Evolutionary conservation across 345 rosid genomes (phyloP).

Genomic region (Passiflora organensis): DNA sequence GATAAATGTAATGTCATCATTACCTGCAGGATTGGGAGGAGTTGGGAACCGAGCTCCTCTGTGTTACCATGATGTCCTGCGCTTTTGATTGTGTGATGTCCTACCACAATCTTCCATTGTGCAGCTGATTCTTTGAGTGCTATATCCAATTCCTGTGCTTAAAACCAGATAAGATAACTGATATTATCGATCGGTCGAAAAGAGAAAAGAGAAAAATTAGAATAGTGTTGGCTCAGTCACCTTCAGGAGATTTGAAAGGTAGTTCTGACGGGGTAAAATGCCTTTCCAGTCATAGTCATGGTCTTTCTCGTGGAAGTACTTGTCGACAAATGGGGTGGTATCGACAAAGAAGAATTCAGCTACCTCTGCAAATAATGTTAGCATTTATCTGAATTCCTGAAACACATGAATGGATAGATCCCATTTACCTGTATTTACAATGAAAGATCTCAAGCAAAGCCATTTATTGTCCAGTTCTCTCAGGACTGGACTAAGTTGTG

Average conservation of each 20-base stretch:
- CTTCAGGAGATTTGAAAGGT: constrained; percentile 41
- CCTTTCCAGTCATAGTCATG: constrained; percentile 62
- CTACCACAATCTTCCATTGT: constrained; percentile 73
- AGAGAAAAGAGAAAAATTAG: no score
- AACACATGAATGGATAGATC: background rate
- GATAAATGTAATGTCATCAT: no score
- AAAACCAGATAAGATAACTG: background rate
- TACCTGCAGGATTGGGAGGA: constrained; percentile 68
- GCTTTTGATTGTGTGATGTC: constrained; percentile 72
- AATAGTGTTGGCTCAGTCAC: no score
- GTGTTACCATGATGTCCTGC: constrained; percentile 69
- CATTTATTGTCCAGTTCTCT: constrained; percentile 38
- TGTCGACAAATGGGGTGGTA: constrained; percentile 58
- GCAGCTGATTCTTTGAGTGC: constrained; percentile 46
- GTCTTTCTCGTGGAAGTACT: constrained; percentile 42
- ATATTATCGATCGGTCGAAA: no score
- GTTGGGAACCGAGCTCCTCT: constrained; percentile 36
- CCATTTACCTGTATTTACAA: constrained; percentile 34
- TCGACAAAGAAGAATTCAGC: constrained; percentile 61
- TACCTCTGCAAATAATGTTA: constrained; percentile 35
- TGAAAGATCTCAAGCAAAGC: constrained; percentile 47
- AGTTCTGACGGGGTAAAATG: constrained; percentile 37
- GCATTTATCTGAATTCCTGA: background rate
- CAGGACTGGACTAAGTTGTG: constrained; percentile 44
- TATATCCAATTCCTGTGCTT: constrained; percentile 31